Conservation (phyloP, 106 monocot genomes). For the Dactylorhiza incarnata region DNA sequence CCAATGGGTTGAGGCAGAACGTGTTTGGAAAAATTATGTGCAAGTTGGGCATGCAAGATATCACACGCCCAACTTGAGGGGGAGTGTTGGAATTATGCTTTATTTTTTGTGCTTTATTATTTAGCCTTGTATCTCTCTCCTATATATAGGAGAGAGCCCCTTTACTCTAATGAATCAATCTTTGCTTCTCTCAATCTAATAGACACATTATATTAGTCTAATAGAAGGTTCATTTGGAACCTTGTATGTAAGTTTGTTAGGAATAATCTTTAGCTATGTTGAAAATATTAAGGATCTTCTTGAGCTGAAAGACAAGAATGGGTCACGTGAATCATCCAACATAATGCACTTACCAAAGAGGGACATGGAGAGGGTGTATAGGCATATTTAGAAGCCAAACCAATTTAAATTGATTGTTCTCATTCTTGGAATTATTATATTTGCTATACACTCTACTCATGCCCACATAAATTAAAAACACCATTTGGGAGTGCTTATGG, state of each 20-base stretch:
- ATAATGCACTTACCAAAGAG: neutral
- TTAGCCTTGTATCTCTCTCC: too few species aligned
- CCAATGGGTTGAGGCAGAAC: too few species aligned
- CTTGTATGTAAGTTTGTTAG: neutral
- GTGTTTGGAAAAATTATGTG: too few species aligned
- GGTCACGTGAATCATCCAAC: neutral
- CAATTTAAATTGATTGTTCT: neutral
- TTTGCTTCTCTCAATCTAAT: too few species aligned
- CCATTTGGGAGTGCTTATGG: neutral
- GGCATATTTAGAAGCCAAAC: neutral
- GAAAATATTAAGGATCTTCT: neutral
- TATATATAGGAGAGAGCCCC: too few species aligned
- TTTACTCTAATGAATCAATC: too few species aligned
- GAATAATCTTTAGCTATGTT: neutral
- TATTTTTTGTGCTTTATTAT: too few species aligned
- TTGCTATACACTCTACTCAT: neutral
- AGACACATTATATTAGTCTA: too few species aligned
- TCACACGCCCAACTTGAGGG: too few species aligned
- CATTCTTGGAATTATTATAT: too few species aligned
- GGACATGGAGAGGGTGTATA: neutral
- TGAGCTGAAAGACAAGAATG: neutral
- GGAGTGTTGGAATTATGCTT: too few species aligned
- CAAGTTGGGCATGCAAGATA: too few species aligned
- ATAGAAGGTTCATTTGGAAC: neutral
- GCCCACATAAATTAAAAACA: neutral